Percentiles rank a stretch among this genome's conserved stretches.
These are phyloP conservation scores for Mediolabrus comicus DNA, from an alignment of 108 stramenopile genomes.

Conservation along the genomic window DNA sequence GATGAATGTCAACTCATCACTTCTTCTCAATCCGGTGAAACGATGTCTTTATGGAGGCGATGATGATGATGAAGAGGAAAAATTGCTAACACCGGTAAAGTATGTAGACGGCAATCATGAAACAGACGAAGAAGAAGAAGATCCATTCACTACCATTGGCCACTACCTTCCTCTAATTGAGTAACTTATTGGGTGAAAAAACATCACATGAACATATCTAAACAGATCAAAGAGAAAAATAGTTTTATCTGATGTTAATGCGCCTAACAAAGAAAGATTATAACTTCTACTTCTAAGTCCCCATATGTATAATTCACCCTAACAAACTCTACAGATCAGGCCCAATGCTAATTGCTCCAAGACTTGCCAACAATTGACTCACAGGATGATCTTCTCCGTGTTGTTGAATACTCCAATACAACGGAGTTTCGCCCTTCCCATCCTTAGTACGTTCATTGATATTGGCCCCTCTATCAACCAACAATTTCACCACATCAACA, in stretches of 20 bases:
- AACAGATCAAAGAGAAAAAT: background rate
- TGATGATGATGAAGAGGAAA: background rate
- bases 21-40: background rate
- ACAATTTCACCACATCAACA: slow-evolving; percentile 63
- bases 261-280: no score
- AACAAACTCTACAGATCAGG: slow-evolving; percentile 69
- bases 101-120: background rate
- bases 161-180: background rate
- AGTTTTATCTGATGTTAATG: background rate
- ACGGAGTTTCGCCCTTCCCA: slow-evolving; percentile 57
- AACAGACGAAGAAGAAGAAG: background rate
- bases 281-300: no score
- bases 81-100: background rate
- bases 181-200: background rate
- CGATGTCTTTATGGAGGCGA: background rate
- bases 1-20: background rate
- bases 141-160: background rate
- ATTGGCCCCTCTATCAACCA: slow-evolving; percentile 75
- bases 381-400: slow-evolving; percentile 69
- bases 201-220: background rate
- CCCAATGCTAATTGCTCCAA: slow-evolving; percentile 73
- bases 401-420: slow-evolving; percentile 69
- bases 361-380: slow-evolving; percentile 54
- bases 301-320: no score
- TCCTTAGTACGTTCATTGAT: slow-evolving; percentile 59